Percentiles rank a stretch among this genome's conserved stretches.
phyloP scores from a whole-genome alignment of 2,329 filamentous ascomycete species.

The Sphaerulina populicola region DNA sequence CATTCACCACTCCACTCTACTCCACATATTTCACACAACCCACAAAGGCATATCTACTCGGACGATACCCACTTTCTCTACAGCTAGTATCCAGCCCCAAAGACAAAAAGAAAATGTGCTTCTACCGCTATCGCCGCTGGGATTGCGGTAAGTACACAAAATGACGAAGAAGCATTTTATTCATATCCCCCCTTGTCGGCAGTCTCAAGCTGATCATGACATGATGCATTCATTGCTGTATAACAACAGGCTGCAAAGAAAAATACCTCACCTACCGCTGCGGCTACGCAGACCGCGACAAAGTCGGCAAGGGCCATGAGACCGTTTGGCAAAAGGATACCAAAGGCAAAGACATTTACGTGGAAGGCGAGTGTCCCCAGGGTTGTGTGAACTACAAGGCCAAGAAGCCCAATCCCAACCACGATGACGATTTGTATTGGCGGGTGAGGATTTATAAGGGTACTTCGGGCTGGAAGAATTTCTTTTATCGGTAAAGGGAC shows the following conservation, averaged over 20 bases:
- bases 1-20: background rate
- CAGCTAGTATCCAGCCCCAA: background rate
- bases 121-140: constrained; percentile 6
- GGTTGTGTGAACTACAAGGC: background rate
- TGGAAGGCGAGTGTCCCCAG: background rate
- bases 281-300: constrained; percentile 1
- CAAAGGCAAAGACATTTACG: constrained; percentile 1
- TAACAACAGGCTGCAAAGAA: constrained; percentile 5
- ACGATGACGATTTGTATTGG: background rate
- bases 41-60: background rate
- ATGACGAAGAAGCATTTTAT: background rate
- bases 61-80: background rate
- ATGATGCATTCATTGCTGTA: background rate
- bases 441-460: background rate
- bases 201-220: background rate
- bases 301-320: constrained; percentile 4
- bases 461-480: constrained; percentile 1
- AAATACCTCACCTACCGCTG: constrained; percentile 5
- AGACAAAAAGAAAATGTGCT: constrained; percentile 1
- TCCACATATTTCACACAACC: background rate
- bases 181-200: background rate
- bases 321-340: constrained; percentile 4
- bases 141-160: background rate
- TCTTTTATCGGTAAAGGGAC: constrained; percentile 1
- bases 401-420: background rate